Base-by-base conservation (phyloP, 768 basidiomycete species). In the Termitomyces sp. region DNA sequence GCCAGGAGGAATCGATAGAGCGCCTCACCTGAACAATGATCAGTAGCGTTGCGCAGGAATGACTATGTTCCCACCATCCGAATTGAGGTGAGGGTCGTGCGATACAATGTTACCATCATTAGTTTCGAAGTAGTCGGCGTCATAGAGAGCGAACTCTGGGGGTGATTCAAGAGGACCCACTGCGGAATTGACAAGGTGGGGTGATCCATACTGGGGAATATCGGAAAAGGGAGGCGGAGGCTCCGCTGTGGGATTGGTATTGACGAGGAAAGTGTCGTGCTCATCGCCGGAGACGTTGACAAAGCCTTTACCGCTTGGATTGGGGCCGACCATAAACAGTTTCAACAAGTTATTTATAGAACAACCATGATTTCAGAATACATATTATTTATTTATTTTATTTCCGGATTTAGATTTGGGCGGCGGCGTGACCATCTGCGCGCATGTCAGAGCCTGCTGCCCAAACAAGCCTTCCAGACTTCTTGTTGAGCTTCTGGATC, bases 361-460 rank as follows among this genome's bases (percentile, higher is more conserved):
- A 36, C 39, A 27, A 41, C 46, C 26, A 10, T 26, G 20, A 22
- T 22, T 13, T 29, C 9, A 8, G 20, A 26, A 27, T 12, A n/a
- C 29, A 31, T 31, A 31, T 31, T 31, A n/a, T n/a, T n/a, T 46
- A 2, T 3, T 22, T 24, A 36, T 37, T n/a, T 43, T 41, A 48
- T 16, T 42, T 55, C 46, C 53, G 44, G n/a, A 55, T 47, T 59
- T 70, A 94, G 53, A 95, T 92, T 67, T 97, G 92, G 18, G 87
- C 84, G 20, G 81, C 84, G 36, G 93, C 95, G 66, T 92, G 89
- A 14, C 94, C 94, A 69, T 96, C 94, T 18, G 82, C 90, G 36
- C 94, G 83, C 56, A 82, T 83, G 70, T 99, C 97, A 4, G 90
- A 93, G 6, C 95, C 96, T 24, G 92, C 96, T 1, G 91, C 94